A percentile compares a stretch with the other conserved stretches of the same genome.
Conservation (phyloP, 345 rosid species). For the Rhizophora mangle region DNA sequence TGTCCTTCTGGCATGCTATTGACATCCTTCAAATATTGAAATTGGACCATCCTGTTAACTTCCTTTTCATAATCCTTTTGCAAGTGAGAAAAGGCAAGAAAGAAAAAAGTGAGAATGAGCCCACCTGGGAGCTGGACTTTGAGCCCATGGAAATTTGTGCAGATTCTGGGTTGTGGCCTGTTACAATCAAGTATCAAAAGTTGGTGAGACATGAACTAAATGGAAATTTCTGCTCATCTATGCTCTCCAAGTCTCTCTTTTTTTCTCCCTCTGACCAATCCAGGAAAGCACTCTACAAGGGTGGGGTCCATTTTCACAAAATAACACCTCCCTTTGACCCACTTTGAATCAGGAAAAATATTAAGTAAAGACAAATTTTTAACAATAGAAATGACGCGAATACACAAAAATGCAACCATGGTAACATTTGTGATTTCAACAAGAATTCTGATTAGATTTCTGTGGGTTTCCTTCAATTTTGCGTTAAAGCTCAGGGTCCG, state of each 20-base stretch:
- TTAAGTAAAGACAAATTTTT: too few relatives aligned
- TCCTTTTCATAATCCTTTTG: background rate
- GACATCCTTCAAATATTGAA: slow-evolving; percentile 10
- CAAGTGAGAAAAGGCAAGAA: background rate
- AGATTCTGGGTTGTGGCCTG: slow-evolving; percentile 6
- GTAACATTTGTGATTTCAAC: too few relatives aligned
- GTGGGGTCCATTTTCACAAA: slow-evolving; percentile 1
- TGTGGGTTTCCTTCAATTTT: too few relatives aligned
- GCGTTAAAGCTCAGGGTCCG: too few relatives aligned
- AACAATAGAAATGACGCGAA: too few relatives aligned
- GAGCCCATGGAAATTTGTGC: background rate
- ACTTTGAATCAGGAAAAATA: background rate
- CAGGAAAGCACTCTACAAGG: slow-evolving; percentile 9
- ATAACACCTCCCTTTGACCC: slow-evolving; percentile 14
- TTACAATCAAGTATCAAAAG: background rate
- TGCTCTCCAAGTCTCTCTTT: background rate
- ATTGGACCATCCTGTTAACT: background rate
- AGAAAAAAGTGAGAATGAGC: background rate
- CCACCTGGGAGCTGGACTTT: background rate
- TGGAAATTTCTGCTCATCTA: too few relatives aligned
- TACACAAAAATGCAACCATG: too few relatives aligned
- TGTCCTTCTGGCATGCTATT: slow-evolving; percentile 8
- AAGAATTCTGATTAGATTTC: too few relatives aligned
- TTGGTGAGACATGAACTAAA: background rate
- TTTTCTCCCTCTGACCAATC: slow-evolving; percentile 1